Conservation (phyloP, 805 yeast species). For the Zygosaccharomyces bisporus region DNA sequence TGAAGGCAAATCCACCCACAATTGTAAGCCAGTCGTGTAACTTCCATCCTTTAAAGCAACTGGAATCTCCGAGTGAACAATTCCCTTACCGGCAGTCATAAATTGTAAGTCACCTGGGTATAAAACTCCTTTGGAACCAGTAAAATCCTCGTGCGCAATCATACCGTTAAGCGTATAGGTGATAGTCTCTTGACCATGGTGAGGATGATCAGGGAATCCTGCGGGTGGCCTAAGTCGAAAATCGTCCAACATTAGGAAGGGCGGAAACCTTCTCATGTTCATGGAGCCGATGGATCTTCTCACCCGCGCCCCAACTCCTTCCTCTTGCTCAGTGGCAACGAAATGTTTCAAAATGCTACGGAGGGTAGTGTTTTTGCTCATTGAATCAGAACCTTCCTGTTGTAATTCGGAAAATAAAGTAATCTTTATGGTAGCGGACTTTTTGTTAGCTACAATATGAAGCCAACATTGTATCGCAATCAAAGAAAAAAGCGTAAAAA, state of each 20-base stretch:
- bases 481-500: neutral
- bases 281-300: conserved; percentile 74
- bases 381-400: neutral
- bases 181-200: conserved; percentile 79
- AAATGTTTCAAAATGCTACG: conserved; percentile 51
- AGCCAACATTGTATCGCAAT: conserved; percentile 2
- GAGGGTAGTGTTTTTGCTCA: conserved; percentile 18
- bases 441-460: conserved; percentile 2
- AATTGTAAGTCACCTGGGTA: conserved; percentile 84
- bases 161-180: conserved; percentile 63
- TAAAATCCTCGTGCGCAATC: conserved; percentile 80
- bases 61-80: conserved; percentile 86
- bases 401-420: neutral
- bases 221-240: conserved; percentile 59
- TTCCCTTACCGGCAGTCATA: conserved; percentile 90
- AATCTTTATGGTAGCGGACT: no score
- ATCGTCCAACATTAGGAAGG: conserved; percentile 79
- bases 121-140: conserved; percentile 75
- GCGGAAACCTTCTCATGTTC: conserved; percentile 69
- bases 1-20: conserved; percentile 83
- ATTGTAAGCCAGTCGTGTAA: conserved; percentile 66
- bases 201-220: conserved; percentile 85
- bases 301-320: conserved; percentile 86
- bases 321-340: conserved; percentile 65
- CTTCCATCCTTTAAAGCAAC: conserved; percentile 47